phyloP scores from a whole-genome alignment of 495 filamentous ascomycete genomes.

The Parathielavia hyrcaniae region DNA sequence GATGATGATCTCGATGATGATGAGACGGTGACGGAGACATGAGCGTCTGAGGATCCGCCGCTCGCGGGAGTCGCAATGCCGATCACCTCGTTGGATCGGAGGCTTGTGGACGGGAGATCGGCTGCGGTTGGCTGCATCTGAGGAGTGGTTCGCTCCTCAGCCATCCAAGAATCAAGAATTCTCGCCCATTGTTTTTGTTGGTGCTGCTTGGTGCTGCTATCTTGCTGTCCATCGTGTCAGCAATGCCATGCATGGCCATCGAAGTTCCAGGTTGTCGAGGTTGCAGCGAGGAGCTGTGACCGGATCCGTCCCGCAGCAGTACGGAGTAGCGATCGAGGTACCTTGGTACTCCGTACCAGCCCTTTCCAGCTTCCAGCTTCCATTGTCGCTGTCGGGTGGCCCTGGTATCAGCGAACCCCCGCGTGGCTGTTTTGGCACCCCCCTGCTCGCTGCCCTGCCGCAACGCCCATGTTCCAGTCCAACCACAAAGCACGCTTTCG shows the following conservation, averaged over 20 bases:
- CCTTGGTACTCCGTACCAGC: not conserved
- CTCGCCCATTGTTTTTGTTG: too few species aligned
- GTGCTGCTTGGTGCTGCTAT: not conserved
- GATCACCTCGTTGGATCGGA: not conserved
- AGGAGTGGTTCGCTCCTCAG: not conserved
- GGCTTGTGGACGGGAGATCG: not conserved
- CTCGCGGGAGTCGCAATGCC: not conserved
- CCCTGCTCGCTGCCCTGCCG: conserved; percentile 10
- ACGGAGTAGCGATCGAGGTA: too few species aligned
- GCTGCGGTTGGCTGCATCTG: not conserved
- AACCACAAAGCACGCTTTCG: not conserved
- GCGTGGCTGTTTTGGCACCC: conserved; percentile 13
- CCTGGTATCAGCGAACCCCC: conserved; percentile 16
- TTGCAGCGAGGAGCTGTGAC: not conserved
- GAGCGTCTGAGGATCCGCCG: not conserved
- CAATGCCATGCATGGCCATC: not conserved
- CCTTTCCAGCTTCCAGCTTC: not conserved
- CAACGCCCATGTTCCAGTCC: conserved; percentile 9
- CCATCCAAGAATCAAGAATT: too few species aligned
- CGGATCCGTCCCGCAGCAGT: too few species aligned
- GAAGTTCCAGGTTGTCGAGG: too few species aligned
- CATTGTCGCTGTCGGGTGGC: not conserved
- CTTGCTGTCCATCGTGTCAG: not conserved
- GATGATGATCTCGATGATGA: too few species aligned
- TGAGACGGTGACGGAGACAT: too few species aligned